A percentile compares a stretch with the other conserved stretches of the same genome.
Evolutionary conservation across 2,329 filamentous ascomycete genomes (phyloP).

Genomic region (Nothopassalora personata): DNA sequence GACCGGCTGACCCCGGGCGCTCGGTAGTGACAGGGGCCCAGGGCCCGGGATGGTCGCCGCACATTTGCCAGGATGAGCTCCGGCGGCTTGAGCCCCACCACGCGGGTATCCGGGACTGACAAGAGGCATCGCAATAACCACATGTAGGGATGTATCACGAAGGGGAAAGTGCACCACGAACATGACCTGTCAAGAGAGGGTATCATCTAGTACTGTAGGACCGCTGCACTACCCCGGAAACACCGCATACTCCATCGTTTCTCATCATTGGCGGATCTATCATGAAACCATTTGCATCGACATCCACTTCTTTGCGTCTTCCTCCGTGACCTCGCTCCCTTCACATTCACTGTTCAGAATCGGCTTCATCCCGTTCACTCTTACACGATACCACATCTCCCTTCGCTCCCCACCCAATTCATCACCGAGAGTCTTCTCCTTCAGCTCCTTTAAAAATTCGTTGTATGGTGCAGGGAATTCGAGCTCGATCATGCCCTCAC

Average conservation of each 20-base stretch:
- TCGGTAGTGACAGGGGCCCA: not conserved
- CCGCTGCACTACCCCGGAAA: not conserved
- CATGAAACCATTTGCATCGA: constrained; percentile 51
- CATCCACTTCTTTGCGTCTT: constrained; percentile 55
- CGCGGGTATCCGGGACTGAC: not conserved
- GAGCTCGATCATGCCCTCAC: constrained; percentile 67
- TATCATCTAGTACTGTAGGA: not conserved
- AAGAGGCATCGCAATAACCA: not conserved
- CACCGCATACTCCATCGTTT: not conserved
- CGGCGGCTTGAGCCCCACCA: not conserved
- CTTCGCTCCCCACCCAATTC: constrained; percentile 69
- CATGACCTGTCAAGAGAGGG: not conserved
- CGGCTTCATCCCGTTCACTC: constrained; percentile 63
- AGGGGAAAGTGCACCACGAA: not conserved
- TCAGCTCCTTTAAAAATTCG: constrained; percentile 63
- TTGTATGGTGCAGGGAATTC: constrained; percentile 78
- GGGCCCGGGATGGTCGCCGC: not conserved
- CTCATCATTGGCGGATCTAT: constrained; percentile 8
- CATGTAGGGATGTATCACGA: not conserved
- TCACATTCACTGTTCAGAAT: constrained; percentile 61
- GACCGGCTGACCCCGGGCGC: not conserved
- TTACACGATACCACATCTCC: constrained; percentile 76
- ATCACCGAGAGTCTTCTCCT: constrained; percentile 63
- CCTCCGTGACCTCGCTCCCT: constrained; percentile 59
- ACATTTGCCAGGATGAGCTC: not conserved